These are phyloP conservation scores for Neurospora sp. DNA, from an alignment of 495 filamentous ascomycete species.

Conservation along the genomic window DNA sequence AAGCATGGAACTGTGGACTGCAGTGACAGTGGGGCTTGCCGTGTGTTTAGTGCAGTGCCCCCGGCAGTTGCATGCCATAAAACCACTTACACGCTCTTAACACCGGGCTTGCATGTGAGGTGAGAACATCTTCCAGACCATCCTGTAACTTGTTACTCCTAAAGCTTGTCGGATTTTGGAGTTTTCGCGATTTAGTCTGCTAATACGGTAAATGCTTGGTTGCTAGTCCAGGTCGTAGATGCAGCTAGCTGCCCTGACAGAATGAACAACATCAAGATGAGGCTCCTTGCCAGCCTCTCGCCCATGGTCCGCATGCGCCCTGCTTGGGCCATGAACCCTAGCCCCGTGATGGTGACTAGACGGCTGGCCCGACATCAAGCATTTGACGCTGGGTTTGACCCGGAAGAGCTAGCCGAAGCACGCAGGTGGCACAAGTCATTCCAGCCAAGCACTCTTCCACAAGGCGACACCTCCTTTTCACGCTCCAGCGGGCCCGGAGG, in stretches of 20 bases:
- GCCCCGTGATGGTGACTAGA: not conserved
- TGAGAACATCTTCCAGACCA: not conserved
- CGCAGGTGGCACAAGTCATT: constrained; percentile 67
- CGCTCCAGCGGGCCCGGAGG: constrained; percentile 89
- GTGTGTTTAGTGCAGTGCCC: not conserved
- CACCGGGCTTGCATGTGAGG: not conserved
- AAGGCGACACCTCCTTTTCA: constrained; percentile 61
- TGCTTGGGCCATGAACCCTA: not conserved
- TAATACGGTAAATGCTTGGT: not conserved
- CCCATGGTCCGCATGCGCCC: not conserved
- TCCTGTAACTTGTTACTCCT: not conserved
- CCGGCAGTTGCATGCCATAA: not conserved
- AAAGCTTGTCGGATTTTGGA: not conserved
- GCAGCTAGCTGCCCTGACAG: not conserved
- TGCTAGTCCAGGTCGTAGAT: not conserved
- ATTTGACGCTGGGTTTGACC: constrained; percentile 29
- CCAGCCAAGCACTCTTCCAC: constrained; percentile 52
- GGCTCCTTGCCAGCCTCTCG: not conserved
- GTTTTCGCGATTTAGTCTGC: not conserved
- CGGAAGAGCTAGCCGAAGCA: constrained; percentile 57
- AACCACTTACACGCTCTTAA: not conserved
- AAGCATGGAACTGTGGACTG: not conserved
- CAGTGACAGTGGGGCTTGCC: not conserved
- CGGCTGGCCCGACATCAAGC: constrained; percentile 25
- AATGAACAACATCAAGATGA: not conserved